Evolutionary conservation across 257 asterid species (phyloP), one percentile per base, ranked within the genome.

Genomic region (Linaria vulgaris): DNA sequence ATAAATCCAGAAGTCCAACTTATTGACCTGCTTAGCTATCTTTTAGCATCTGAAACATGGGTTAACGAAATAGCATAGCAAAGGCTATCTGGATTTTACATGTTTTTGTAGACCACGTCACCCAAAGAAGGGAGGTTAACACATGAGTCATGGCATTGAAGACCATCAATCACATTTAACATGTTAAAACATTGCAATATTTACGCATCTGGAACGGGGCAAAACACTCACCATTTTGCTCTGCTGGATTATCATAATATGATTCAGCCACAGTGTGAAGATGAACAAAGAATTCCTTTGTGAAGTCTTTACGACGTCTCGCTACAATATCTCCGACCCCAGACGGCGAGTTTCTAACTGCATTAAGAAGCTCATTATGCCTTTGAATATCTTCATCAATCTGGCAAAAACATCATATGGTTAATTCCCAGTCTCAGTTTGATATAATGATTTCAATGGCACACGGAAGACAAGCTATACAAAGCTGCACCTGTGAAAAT

Each of bases 231-330:
- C 97, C 96, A 71, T 84, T 83, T 83, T 87, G 96, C 72, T 90
- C 96, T 16, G 77, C 65, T 46, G 86, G 92, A 74, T 90, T 78
- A 43, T 84, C 90, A 53, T 78, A 83, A 70, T 79, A 84, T 21
- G 97, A 87, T 71, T 85, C 90, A 34, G 95, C 95, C 58, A 94
- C 88, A 12, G 86, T 79, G 60, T 81, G 83, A 68, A 94, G 78
- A 78, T 90, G 97, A 61, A 68, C 83, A 66, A 94, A 94, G 72
- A 94, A 94, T 67, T 94, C 97, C 64, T 85, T 80, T 0, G 99
- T 94, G 81, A 94, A 94, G 79, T 90, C 96, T 72, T 94, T 94
- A 43, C 97, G 97, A 49, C 95, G 95, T 77, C 82, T 80, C 38
- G 95, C 66, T 59, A 90, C 92, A 69, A 90, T 82, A 41, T 90